Evolutionary conservation across 176 grass and related monocot genomes (phyloP).

Genomic region (Dactylis glomerata): DNA sequence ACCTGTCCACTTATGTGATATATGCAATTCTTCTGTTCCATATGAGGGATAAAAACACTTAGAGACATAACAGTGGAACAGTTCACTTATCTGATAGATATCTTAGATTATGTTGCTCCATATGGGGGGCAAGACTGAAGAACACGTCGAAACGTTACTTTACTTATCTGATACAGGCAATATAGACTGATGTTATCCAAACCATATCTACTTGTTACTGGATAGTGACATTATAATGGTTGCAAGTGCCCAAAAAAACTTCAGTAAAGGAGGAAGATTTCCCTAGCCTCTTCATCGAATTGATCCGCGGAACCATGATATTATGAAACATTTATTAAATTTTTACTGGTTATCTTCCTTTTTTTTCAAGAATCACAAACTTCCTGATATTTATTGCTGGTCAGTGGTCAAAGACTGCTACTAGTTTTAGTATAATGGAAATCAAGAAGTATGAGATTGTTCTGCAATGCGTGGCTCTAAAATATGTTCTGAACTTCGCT

Average conservation of each 20-base stretch:
- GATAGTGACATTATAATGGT: neutral
- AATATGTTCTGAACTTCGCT: constrained; percentile 4
- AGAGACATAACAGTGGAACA: neutral
- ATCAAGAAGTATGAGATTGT: neutral
- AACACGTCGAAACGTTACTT: neutral
- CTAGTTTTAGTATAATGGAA: neutral
- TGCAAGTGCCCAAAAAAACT: neutral
- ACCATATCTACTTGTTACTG: neutral
- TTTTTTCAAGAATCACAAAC: neutral
- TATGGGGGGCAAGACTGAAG: neutral
- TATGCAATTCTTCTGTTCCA: neutral
- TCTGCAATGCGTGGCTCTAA: neutral
- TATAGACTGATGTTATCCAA: neutral
- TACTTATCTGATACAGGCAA: neutral
- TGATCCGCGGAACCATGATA: neutral
- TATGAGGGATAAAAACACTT: neutral
- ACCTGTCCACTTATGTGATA: neutral
- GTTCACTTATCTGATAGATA: neutral
- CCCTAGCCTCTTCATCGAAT: neutral
- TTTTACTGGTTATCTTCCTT: neutral
- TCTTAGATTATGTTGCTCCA: neutral
- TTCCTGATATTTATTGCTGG: neutral
- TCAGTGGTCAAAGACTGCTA: neutral
- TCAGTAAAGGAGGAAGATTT: neutral
- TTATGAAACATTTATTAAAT: neutral